Evolutionary conservation across 2,329 filamentous ascomycete genomes (phyloP).

Genomic region (Fusarium sp.): DNA sequence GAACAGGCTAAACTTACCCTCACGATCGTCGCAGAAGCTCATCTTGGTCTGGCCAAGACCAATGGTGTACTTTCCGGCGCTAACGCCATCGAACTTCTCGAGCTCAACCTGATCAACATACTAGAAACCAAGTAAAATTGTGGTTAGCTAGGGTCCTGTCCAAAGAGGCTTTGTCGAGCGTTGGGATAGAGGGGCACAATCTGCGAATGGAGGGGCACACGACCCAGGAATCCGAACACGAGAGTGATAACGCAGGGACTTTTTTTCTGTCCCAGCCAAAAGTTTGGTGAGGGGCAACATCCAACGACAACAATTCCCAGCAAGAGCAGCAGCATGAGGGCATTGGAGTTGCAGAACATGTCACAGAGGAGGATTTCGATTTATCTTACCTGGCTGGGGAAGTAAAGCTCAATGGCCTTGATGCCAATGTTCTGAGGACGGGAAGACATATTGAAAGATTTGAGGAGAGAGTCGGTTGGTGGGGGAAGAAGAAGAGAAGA

Average conservation of each 20-base stretch:
- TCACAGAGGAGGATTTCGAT: conserved; percentile 15
- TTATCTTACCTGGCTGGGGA: conserved; percentile 81
- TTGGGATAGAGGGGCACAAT: conserved; percentile 44
- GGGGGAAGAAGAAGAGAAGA: conserved; percentile 25
- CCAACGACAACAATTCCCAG: conserved; percentile 30
- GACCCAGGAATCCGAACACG: conserved; percentile 41
- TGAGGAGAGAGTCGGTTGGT: conserved; percentile 26
- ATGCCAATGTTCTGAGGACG: conserved; percentile 91
- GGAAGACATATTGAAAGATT: conserved; percentile 70
- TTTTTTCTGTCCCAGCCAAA: conserved; percentile 37
- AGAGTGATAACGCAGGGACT: conserved; percentile 39
- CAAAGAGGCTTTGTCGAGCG: conserved; percentile 26
- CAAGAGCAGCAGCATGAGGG: conserved; percentile 22
- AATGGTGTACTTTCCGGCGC: conserved; percentile 88
- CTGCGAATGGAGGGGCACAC: conserved; percentile 47
- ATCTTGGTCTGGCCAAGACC: conserved; percentile 92
- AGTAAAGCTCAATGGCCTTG: conserved; percentile 93
- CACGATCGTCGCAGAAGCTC: conserved; percentile 91
- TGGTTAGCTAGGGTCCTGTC: conserved; percentile 48
- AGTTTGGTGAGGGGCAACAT: conserved; percentile 43
- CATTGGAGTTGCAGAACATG: conserved; percentile 20
- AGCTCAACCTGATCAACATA: conserved; percentile 88
- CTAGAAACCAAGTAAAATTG: conserved; percentile 58
- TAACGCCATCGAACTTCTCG: conserved; percentile 88
- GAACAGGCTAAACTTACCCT: conserved; percentile 67